A percentile compares a stretch with the other conserved stretches of the same genome.
Evolutionary conservation across 305 asterid species (phyloP).

Genomic region (Vinca major): DNA sequence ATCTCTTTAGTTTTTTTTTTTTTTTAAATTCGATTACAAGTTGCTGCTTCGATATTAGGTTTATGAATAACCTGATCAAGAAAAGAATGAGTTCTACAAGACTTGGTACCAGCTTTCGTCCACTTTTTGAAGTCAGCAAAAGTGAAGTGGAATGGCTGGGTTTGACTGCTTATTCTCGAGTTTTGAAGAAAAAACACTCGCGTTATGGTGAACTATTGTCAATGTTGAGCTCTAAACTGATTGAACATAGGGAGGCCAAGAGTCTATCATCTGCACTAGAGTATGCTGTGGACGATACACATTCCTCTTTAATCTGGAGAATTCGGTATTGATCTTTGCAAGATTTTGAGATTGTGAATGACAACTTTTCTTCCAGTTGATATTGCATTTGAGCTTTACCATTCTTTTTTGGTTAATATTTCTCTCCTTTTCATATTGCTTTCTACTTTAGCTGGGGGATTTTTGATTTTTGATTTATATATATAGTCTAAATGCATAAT

Average conservation of each 20-base stretch:
- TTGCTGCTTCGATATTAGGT: conserved; percentile 28
- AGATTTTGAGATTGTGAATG: background rate
- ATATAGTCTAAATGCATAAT: too few relatives aligned
- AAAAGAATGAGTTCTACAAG: conserved; percentile 38
- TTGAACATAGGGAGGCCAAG: conserved; percentile 23
- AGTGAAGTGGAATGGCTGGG: conserved; percentile 67
- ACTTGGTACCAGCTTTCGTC: conserved; percentile 32
- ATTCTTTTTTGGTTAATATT: too few relatives aligned
- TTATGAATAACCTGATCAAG: conserved; percentile 59
- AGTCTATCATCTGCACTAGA: conserved; percentile 36
- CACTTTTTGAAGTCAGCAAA: conserved; percentile 41
- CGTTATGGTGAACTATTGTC: conserved; percentile 37
- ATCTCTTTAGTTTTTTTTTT: background rate
- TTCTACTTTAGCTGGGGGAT: too few relatives aligned
- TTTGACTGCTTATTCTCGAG: conserved; percentile 47
- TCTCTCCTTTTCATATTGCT: too few relatives aligned
- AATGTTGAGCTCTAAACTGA: conserved; percentile 35
- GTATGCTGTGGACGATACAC: conserved; percentile 55
- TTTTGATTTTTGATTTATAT: too few relatives aligned
- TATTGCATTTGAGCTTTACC: too few relatives aligned
- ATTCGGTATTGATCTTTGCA: conserved; percentile 41
- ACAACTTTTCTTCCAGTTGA: too few relatives aligned
- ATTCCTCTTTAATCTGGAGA: conserved; percentile 56
- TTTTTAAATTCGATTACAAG: background rate
- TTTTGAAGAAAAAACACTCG: conserved; percentile 53